These are phyloP conservation scores for Termitomyces titanicus DNA, from an alignment of 768 basidiomycete species.

Conservation along the genomic window DNA sequence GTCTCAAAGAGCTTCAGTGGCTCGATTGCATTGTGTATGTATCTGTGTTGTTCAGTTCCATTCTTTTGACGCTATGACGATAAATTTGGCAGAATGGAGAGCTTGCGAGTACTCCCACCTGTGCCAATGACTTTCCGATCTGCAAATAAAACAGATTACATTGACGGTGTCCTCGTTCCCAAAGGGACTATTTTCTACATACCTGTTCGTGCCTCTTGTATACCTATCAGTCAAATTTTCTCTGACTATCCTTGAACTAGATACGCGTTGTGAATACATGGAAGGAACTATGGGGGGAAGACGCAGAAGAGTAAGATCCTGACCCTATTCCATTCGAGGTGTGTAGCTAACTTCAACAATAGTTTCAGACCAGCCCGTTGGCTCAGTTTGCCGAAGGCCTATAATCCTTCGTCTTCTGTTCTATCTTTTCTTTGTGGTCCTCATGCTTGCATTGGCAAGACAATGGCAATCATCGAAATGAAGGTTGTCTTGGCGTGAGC, in stretches of 20 bases:
- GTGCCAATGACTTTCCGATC: constrained; percentile 37
- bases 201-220: constrained; percentile 25
- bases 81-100: constrained; percentile 33
- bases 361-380: constrained; percentile 47
- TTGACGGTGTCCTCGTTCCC: constrained; percentile 43
- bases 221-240: background rate
- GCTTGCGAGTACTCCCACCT: constrained; percentile 39
- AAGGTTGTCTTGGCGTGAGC: constrained; percentile 35
- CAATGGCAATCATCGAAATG: constrained; percentile 43
- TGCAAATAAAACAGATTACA: constrained; percentile 33
- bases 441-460: constrained; percentile 41
- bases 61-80: background rate
- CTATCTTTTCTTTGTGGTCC: constrained; percentile 40
- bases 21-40: constrained; percentile 40
- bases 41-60: background rate
- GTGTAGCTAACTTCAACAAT: background rate
- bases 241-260: constrained; percentile 17
- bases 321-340: background rate
- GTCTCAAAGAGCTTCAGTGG: constrained; percentile 34
- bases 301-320: constrained; percentile 41
- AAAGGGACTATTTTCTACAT: constrained; percentile 43
- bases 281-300: constrained; percentile 46
- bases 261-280: constrained; percentile 49
- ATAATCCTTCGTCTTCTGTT: constrained; percentile 30
- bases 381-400: constrained; percentile 34